These are phyloP conservation scores for Sporothrix euskadiensis DNA, from an alignment of 2,329 filamentous ascomycete species.

Conservation along the genomic window DNA sequence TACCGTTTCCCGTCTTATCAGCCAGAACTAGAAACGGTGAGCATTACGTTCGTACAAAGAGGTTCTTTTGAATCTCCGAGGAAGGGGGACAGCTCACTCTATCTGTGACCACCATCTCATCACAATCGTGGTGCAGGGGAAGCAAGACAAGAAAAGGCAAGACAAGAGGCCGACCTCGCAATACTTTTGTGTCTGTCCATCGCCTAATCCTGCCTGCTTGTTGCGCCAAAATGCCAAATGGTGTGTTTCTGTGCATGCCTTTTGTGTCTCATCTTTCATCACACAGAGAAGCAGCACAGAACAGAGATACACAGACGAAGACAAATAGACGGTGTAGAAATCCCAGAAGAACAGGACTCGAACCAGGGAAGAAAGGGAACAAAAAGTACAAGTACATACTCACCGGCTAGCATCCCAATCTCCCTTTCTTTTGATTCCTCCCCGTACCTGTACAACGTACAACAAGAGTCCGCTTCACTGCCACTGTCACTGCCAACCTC, in stretches of 20 bases:
- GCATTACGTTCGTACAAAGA: neutral
- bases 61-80: neutral
- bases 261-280: conserved; percentile 16
- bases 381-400: neutral
- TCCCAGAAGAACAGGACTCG: neutral
- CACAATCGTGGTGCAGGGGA: neutral
- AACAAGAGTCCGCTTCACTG: neutral
- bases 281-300: neutral
- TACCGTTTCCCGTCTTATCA: neutral
- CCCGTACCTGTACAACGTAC: neutral
- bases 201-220: neutral
- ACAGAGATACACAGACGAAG: neutral
- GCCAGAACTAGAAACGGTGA: neutral
- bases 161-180: conserved; percentile 8
- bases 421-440: neutral
- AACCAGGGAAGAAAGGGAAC: neutral
- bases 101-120: neutral
- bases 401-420: neutral
- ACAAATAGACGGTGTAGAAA: neutral
- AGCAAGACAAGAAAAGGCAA: neutral
- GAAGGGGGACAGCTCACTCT: neutral
- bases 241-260: neutral
- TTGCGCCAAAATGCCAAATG: neutral
- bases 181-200: neutral
- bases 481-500: neutral